These are phyloP conservation scores for Poronia punctata DNA, from an alignment of 495 filamentous ascomycete genomes.

Conservation along the genomic window DNA sequence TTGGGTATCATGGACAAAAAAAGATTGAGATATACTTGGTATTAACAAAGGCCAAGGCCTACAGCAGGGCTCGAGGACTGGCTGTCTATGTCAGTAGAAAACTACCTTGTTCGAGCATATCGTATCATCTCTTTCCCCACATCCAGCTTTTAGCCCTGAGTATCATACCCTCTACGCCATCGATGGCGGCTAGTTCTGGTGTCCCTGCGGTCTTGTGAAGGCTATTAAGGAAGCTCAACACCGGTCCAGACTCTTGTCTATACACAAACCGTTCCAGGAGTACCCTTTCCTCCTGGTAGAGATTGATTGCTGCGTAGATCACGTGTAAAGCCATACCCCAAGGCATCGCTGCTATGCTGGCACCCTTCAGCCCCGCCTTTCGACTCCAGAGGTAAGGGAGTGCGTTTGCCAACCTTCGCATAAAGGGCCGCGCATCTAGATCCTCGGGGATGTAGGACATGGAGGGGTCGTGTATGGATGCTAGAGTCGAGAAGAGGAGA, in stretches of 20 bases:
- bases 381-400: slow-evolving; percentile 7
- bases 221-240: background rate
- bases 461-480: slow-evolving; percentile 1
- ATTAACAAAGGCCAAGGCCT: too few relatives aligned
- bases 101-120: too few relatives aligned
- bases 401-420: slow-evolving; percentile 1
- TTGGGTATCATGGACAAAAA: too few relatives aligned
- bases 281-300: background rate
- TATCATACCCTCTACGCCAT: background rate
- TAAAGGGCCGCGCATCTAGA: background rate
- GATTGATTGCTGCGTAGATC: background rate
- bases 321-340: slow-evolving; percentile 1
- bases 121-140: too few relatives aligned
- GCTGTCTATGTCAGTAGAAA: too few relatives aligned
- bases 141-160: background rate
- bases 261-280: slow-evolving; percentile 4
- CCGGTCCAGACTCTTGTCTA: background rate
- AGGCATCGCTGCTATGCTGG: slow-evolving; percentile 1
- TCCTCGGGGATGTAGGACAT: background rate
- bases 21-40: too few relatives aligned
- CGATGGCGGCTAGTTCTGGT: background rate
- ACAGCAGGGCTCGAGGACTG: too few relatives aligned
- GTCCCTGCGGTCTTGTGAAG: slow-evolving; percentile 2
- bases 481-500: background rate
- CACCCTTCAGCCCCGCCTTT: slow-evolving; percentile 2